These are phyloP conservation scores for Endocladia muricata DNA, from an alignment of 31 red algal species.

Conservation along the genomic window DNA sequence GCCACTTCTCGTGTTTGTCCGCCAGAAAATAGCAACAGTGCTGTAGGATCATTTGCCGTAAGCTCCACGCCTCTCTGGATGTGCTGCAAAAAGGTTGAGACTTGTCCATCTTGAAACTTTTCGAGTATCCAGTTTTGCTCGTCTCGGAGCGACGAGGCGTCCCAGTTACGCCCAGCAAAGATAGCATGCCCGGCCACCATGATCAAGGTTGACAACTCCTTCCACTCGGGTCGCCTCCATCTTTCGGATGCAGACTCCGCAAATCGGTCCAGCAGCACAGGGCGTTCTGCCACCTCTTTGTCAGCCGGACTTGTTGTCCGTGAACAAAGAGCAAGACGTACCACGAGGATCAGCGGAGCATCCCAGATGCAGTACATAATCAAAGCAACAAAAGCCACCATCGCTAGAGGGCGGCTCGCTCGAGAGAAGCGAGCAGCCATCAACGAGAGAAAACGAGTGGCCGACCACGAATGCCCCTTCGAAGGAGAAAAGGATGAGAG, in stretches of 20 bases:
- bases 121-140: conserved; percentile 86
- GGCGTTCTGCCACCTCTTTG: not conserved
- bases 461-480: too few species aligned
- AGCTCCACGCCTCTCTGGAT: conserved; percentile 64
- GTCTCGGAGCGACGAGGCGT: conserved; percentile 22
- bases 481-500: too few species aligned
- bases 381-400: not conserved
- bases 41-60: conserved; percentile 56
- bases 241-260: conserved; percentile 29
- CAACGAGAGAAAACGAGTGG: not conserved
- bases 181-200: conserved; percentile 94
- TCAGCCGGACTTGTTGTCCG: not conserved
- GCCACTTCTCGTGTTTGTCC: conserved; percentile 70
- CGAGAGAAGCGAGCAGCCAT: not conserved
- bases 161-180: conserved; percentile 38
- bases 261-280: conserved; percentile 35
- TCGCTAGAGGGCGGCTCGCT: not conserved
- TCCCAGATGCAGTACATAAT: not conserved
- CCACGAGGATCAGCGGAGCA: not conserved
- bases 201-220: conserved; percentile 51
- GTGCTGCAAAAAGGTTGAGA: conserved; percentile 67
- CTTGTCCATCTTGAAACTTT: conserved; percentile 73
- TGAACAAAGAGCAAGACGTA: not conserved
- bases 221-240: conserved; percentile 18
- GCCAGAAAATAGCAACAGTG: conserved; percentile 86